A percentile compares a stretch with the other conserved stretches of the same genome.
These are phyloP conservation scores for Aechmea fasciata DNA, from an alignment of 176 grass and related monocot species.

Conservation along the genomic window DNA sequence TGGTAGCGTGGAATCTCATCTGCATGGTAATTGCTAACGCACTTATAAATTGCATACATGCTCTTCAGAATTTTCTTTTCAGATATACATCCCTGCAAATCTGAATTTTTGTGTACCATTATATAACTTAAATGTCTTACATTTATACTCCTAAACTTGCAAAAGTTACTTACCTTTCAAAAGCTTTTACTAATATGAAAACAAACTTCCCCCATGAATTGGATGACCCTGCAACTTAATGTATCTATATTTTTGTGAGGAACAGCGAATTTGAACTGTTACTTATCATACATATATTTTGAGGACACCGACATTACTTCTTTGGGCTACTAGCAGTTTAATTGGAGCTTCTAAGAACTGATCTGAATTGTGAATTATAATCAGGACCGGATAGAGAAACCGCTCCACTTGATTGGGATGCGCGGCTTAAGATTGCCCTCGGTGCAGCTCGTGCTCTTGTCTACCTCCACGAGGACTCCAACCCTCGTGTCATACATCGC, in stretches of 20 bases:
- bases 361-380: constrained; percentile 10
- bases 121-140: too few species aligned
- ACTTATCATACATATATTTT: too few species aligned
- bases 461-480: constrained; percentile 98
- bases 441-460: constrained; percentile 80
- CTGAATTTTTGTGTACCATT: too few species aligned
- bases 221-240: too few species aligned
- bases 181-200: too few species aligned
- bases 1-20: constrained; percentile 84
- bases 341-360: not conserved
- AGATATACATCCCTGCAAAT: not conserved
- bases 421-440: constrained; percentile 86
- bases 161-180: too few species aligned
- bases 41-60: constrained; percentile 13
- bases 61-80: constrained; percentile 14
- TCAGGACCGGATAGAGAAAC: constrained; percentile 59
- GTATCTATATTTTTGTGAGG: too few species aligned
- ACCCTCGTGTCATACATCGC: constrained; percentile 94
- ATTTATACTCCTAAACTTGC: too few species aligned
- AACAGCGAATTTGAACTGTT: too few species aligned
- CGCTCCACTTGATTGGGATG: constrained; percentile 62
- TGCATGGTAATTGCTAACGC: constrained; percentile 49
- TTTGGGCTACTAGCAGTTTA: too few species aligned
- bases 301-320: too few species aligned
- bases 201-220: too few species aligned